phyloP scores from a whole-genome alignment of 164 flowering plant genomes.

The Sedum album region DNA sequence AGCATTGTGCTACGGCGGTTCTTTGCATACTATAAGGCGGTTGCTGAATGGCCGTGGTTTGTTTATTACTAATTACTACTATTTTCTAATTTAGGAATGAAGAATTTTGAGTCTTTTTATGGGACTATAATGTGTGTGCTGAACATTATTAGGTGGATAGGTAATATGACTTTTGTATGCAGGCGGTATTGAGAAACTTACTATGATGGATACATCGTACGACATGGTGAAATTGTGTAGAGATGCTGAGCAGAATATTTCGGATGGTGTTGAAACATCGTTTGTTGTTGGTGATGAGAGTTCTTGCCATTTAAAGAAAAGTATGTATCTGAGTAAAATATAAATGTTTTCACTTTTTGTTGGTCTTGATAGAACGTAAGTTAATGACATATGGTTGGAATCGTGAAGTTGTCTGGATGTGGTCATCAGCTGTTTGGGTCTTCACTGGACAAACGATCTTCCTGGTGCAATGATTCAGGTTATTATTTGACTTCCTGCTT shows the following conservation, averaged over 20 bases:
- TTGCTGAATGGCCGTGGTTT: slow-evolving; percentile 70
- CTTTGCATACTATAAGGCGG: slow-evolving; percentile 60
- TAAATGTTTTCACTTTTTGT: not conserved
- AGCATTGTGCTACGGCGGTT: slow-evolving; percentile 83
- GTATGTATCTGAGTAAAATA: slow-evolving; percentile 21
- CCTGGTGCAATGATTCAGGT: slow-evolving; percentile 99
- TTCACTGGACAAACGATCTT: slow-evolving; percentile 98
- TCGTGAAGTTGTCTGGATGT: slow-evolving; percentile 67
- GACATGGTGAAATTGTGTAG: slow-evolving; percentile 75
- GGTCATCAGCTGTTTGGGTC: slow-evolving; percentile 89
- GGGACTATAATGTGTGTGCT: too few relatives aligned
- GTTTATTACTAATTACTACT: slow-evolving; percentile 15
- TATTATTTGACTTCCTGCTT: not conserved
- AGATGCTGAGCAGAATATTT: slow-evolving; percentile 27
- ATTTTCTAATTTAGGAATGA: too few relatives aligned
- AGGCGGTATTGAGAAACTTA: slow-evolving; percentile 70
- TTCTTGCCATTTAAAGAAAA: slow-evolving; percentile 82
- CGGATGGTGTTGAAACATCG: slow-evolving; percentile 48
- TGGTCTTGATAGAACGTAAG: not conserved
- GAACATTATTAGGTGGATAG: too few relatives aligned
- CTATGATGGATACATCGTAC: slow-evolving; percentile 83
- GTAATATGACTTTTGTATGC: slow-evolving; percentile 7
- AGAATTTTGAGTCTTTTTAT: too few relatives aligned
- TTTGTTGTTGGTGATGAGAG: slow-evolving; percentile 91
- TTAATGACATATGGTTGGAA: slow-evolving; percentile 9